phyloP scores from a whole-genome alignment of 371 early-diverging fungal species.

The Parasitella parasitica region DNA sequence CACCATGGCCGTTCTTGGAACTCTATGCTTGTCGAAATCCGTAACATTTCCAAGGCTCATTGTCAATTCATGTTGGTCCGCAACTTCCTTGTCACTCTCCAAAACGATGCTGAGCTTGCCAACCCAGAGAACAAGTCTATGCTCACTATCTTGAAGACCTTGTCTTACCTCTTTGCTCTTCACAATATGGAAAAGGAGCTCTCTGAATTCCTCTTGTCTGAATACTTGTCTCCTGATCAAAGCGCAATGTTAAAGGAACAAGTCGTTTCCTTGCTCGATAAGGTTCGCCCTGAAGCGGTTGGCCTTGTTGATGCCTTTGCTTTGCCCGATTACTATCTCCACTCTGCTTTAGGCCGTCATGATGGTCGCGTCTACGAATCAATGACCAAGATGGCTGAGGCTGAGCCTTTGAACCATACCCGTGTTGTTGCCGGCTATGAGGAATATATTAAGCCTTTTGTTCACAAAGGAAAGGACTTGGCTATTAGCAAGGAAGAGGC shows the following conservation, averaged over 20 bases:
- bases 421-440: slow-evolving; percentile 61
- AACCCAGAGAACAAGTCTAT: slow-evolving; percentile 35
- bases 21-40: slow-evolving; percentile 66
- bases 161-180: slow-evolving; percentile 59
- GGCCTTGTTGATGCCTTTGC: slow-evolving; percentile 79
- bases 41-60: slow-evolving; percentile 65
- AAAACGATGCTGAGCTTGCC: slow-evolving; percentile 31
- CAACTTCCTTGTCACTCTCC: slow-evolving; percentile 56
- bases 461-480: slow-evolving; percentile 21
- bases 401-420: slow-evolving; percentile 68
- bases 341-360: slow-evolving; percentile 73
- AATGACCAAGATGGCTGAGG: slow-evolving; percentile 66
- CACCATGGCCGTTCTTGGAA: slow-evolving; percentile 62
- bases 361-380: slow-evolving; percentile 79
- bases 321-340: slow-evolving; percentile 71
- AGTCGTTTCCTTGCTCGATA: slow-evolving; percentile 51
- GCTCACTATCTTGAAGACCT: slow-evolving; percentile 26
- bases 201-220: slow-evolving; percentile 63
- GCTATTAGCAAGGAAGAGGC: slow-evolving; percentile 4
- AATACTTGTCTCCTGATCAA: slow-evolving; percentile 52
- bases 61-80: slow-evolving; percentile 63
- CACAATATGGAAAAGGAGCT: slow-evolving; percentile 67
- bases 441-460: slow-evolving; percentile 55
- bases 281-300: slow-evolving; percentile 71
- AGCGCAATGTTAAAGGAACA: slow-evolving; percentile 46